phyloP scores from a whole-genome alignment of 768 basidiomycete species.

The Auricularia auricula-judae region DNA sequence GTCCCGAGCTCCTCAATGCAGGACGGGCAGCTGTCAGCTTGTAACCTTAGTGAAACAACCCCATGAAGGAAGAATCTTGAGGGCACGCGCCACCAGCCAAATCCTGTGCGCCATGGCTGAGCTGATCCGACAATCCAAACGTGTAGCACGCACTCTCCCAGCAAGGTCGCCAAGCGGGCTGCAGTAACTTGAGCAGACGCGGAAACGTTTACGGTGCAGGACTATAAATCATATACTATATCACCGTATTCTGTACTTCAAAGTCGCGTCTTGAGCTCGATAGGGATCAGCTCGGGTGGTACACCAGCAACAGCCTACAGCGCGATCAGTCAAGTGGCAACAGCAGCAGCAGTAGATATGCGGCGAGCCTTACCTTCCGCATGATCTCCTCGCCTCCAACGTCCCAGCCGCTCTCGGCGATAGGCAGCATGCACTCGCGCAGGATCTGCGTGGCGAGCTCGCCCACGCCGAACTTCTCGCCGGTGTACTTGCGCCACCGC shows the following conservation, averaged over 20 bases:
- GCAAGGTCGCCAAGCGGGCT: too few species aligned
- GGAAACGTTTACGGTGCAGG: too few species aligned
- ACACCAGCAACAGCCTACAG: conserved; percentile 3
- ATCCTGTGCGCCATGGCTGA: too few species aligned
- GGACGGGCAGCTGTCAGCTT: too few species aligned
- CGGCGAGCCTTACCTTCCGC: conserved; percentile 28
- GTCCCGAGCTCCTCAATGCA: too few species aligned
- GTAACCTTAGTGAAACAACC: too few species aligned
- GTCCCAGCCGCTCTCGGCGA: conserved; percentile 75
- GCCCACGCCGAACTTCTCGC: conserved; percentile 47
- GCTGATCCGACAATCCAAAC: too few species aligned
- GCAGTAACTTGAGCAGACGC: too few species aligned
- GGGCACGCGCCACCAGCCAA: too few species aligned
- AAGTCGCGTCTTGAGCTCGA: neutral
- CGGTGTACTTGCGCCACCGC: conserved; percentile 64
- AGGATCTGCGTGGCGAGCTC: conserved; percentile 46
- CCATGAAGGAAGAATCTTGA: too few species aligned
- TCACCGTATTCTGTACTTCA: neutral
- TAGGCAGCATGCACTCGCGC: conserved; percentile 45
- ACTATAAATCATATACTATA: too few species aligned
- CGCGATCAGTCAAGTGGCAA: neutral
- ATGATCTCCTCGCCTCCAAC: conserved; percentile 66
- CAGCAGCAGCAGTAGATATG: neutral
- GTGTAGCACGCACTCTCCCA: too few species aligned
- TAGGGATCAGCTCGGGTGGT: conserved; percentile 3